Conservation (phyloP, 2,329 filamentous ascomycete species). For the Botrytis aclada region DNA sequence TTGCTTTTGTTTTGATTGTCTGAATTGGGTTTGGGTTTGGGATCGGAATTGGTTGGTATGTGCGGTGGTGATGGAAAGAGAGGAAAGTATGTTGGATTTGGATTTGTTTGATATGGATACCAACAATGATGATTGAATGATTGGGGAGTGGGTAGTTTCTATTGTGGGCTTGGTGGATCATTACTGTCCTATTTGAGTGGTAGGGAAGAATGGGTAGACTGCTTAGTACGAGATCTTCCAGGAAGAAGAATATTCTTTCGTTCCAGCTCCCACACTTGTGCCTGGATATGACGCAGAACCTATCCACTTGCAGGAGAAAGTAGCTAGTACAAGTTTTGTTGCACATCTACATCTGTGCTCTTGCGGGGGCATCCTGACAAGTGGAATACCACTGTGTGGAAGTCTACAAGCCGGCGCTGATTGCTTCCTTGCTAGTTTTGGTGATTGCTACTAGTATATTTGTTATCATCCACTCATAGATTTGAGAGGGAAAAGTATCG, state of each 20-base stretch:
- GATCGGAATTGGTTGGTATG: not conserved
- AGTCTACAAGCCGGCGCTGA: not conserved
- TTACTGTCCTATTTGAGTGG: not conserved
- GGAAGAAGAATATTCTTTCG: no score
- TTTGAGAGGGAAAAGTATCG: not conserved
- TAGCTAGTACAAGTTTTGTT: not conserved
- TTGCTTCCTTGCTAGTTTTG: not conserved
- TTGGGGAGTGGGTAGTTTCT: not conserved
- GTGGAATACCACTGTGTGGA: not conserved
- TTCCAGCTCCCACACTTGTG: not conserved
- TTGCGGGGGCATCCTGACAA: not conserved
- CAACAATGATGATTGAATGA: not conserved
- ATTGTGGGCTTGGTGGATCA: fast-evolving
- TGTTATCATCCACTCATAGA: not conserved
- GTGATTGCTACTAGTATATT: not conserved
- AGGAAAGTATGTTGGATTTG: not conserved
- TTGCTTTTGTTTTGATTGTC: no score
- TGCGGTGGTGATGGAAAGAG: not conserved
- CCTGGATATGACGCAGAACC: not conserved
- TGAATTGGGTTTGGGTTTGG: no score
- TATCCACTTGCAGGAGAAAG: not conserved
- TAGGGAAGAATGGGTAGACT: not conserved
- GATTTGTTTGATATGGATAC: not conserved
- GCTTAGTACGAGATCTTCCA: fast-evolving
- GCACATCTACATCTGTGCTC: not conserved